Conservation (phyloP, 2,329 filamentous ascomycete species). For the Fusarium pseudocircinatum region DNA sequence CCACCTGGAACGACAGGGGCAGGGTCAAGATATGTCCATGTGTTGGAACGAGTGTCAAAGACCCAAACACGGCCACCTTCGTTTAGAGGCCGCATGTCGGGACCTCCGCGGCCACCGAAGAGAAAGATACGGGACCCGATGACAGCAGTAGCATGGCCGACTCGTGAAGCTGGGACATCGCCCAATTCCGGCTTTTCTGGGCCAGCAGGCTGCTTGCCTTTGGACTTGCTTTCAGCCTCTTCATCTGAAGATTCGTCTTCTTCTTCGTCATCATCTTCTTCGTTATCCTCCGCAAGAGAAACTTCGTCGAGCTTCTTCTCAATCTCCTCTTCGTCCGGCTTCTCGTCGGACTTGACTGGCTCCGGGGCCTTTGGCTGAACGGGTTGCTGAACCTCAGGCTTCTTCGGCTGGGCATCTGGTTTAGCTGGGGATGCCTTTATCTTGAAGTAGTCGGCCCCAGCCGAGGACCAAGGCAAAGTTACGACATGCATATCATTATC, state of each 20-base stretch:
- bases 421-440: conserved; percentile 61
- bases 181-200: conserved; percentile 45
- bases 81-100: conserved; percentile 75
- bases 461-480: conserved; percentile 66
- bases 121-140: conserved; percentile 78
- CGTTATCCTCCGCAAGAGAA: conserved; percentile 44
- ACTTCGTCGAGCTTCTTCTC: conserved; percentile 56
- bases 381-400: conserved; percentile 22
- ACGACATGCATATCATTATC: conserved; percentile 79
- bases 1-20: conserved; percentile 55
- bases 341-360: conserved; percentile 39
- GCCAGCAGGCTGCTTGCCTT: conserved; percentile 52
- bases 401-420: conserved; percentile 39
- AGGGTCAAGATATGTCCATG: conserved; percentile 74
- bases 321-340: conserved; percentile 25
- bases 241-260: conserved; percentile 36
- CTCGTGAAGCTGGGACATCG: conserved; percentile 71
- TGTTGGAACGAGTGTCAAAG: conserved; percentile 71
- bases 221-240: conserved; percentile 45
- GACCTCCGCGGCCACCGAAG: conserved; percentile 80
- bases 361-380: conserved; percentile 12
- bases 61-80: conserved; percentile 81
- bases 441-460: conserved; percentile 67
- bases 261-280: neutral
- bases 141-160: conserved; percentile 76